phyloP scores from a whole-genome alignment of 1,284 basidiomycete species.

The Trichosporon coremiiforme region DNA sequence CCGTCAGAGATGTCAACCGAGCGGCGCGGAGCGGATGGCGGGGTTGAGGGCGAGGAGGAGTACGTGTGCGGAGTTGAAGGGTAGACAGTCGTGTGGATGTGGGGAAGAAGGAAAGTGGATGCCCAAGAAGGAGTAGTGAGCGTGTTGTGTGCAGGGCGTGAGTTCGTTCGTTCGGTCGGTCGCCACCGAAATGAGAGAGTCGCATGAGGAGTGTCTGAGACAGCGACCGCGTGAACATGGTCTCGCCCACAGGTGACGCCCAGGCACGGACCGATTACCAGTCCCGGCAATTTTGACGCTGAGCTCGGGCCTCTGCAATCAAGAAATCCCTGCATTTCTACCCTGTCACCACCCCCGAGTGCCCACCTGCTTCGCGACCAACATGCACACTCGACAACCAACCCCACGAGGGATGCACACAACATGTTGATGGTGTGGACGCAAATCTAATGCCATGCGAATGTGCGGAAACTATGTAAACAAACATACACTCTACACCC shows the following conservation, averaged over 20 bases:
- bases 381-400: neutral
- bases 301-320: neutral
- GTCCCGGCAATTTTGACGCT: neutral
- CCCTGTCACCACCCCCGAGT: neutral
- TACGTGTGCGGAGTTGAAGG: neutral
- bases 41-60: neutral
- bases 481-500: neutral
- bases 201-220: neutral
- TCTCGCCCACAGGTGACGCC: conserved; percentile 2
- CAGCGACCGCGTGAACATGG: neutral
- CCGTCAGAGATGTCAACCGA: neutral
- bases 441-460: neutral
- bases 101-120: neutral
- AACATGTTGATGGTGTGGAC: neutral
- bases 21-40: neutral
- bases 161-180: neutral
- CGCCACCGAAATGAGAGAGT: conserved; percentile 13
- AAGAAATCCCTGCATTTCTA: neutral
- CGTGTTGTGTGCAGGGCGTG: too few relatives aligned
- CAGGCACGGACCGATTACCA: conserved; percentile 14
- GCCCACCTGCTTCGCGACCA: neutral
- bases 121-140: neutral
- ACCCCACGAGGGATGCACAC: neutral
- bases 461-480: neutral
- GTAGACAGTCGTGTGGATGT: neutral